Conservation (phyloP, 2,329 filamentous ascomycete genomes). For the Aspergillus pseudotamarii region DNA sequence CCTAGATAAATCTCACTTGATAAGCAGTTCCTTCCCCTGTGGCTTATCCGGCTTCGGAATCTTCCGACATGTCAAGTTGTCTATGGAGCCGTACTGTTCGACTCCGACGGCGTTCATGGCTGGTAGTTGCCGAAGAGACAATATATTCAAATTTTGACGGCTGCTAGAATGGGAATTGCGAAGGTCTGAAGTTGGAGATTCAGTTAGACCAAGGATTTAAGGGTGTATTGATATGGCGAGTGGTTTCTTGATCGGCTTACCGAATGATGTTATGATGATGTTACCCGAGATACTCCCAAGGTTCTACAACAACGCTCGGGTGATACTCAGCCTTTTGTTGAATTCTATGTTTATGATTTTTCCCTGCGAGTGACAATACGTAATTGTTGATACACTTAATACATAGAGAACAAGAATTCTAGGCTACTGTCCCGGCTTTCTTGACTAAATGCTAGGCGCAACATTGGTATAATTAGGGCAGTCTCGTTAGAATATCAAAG, state of each 20-base stretch:
- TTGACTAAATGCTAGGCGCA: too few relatives aligned
- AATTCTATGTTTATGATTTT: too few relatives aligned
- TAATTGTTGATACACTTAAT: too few relatives aligned
- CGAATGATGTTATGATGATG: background rate
- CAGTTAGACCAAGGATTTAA: background rate
- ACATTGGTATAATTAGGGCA: too few relatives aligned
- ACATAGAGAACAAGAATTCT: too few relatives aligned
- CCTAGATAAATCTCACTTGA: background rate
- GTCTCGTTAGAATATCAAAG: too few relatives aligned
- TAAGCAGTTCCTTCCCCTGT: background rate
- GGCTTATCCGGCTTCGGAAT: background rate
- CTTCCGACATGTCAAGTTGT: background rate
- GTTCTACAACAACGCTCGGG: background rate
- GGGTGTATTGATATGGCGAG: background rate
- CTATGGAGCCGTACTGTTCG: background rate
- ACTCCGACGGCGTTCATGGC: background rate
- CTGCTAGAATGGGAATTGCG: background rate
- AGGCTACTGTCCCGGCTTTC: too few relatives aligned
- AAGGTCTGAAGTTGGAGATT: background rate
- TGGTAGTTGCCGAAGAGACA: rapidly evolving
- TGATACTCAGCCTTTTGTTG: too few relatives aligned
- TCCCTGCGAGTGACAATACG: too few relatives aligned
- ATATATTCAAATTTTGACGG: background rate
- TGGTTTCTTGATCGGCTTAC: background rate
- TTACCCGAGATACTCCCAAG: background rate